phyloP scores from a whole-genome alignment of 2,329 filamentous ascomycete genomes.

The Fusarium caatingaense region DNA sequence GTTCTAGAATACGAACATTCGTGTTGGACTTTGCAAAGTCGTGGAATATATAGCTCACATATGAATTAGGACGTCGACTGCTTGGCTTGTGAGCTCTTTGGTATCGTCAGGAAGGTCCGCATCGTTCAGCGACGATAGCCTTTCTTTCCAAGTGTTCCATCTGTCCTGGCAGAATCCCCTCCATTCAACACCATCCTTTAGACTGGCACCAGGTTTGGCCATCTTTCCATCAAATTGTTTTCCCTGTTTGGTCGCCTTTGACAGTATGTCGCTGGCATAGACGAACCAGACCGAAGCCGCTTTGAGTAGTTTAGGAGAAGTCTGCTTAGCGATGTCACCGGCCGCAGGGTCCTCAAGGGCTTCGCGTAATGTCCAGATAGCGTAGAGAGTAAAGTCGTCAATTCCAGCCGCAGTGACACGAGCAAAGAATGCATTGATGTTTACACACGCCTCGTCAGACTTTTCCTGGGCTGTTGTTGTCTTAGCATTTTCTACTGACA shows the following conservation, averaged over 20 bases:
- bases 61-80: accelerated
- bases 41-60: too few species aligned
- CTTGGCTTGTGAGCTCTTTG: not conserved
- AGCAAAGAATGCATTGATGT: slow-evolving; percentile 37
- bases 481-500: not conserved
- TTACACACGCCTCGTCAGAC: slow-evolving; percentile 13
- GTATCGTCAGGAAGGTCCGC: not conserved
- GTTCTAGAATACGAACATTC: too few species aligned
- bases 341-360: slow-evolving; percentile 34
- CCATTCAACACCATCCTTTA: slow-evolving; percentile 27
- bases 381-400: slow-evolving; percentile 30
- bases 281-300: slow-evolving; percentile 28
- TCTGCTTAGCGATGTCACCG: not conserved
- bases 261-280: slow-evolving; percentile 14
- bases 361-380: slow-evolving; percentile 33
- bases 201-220: slow-evolving; percentile 24
- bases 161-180: slow-evolving; percentile 26
- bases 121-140: not conserved
- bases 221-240: slow-evolving; percentile 41
- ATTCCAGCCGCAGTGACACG: slow-evolving; percentile 21
- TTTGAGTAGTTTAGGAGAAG: slow-evolving; percentile 9
- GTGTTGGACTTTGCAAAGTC: too few species aligned
- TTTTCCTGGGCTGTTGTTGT: slow-evolving; percentile 16
- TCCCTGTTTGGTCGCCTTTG: not conserved
- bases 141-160: slow-evolving; percentile 26